A percentile compares a stretch with the other conserved stretches of the same genome.
phyloP scores from a whole-genome alignment of 371 early-diverging fungal species.

The Mortierella sp. region DNA sequence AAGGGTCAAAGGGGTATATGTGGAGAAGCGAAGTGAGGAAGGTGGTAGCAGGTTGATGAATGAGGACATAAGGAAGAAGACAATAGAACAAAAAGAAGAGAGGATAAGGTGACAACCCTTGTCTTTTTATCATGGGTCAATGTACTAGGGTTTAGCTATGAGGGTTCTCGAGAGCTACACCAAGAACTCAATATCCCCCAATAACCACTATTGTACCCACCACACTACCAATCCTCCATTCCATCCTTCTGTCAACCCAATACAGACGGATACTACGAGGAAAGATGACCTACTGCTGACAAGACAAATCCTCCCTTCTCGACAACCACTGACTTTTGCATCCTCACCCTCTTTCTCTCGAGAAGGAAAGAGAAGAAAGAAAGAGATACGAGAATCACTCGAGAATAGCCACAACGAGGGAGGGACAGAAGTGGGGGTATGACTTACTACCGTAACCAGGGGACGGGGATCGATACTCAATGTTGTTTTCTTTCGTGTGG shows the following conservation, averaged over 20 bases:
- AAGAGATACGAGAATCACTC: neutral
- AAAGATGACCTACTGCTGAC: conserved; percentile 7
- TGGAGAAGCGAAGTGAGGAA: neutral
- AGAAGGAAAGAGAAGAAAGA: neutral
- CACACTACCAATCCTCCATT: neutral
- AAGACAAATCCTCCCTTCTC: neutral
- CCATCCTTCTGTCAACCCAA: neutral
- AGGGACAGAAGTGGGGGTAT: neutral
- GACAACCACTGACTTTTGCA: neutral
- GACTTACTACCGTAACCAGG: neutral
- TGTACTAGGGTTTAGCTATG: neutral
- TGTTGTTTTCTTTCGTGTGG: neutral
- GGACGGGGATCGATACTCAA: neutral
- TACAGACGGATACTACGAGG: neutral
- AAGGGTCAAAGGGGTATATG: neutral
- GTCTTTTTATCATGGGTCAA: neutral
- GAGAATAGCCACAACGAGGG: neutral
- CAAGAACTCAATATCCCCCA: neutral
- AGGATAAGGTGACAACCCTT: neutral
- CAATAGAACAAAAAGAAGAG: neutral
- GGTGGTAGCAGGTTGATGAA: neutral
- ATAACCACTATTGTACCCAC: neutral
- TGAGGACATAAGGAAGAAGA: neutral
- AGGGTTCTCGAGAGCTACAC: neutral
- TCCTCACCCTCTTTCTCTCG: neutral